Percentiles rank a stretch among this genome's conserved stretches.
Conservation (phyloP, 139 green algal genomes). For the Coelastrella sp. region DNA sequence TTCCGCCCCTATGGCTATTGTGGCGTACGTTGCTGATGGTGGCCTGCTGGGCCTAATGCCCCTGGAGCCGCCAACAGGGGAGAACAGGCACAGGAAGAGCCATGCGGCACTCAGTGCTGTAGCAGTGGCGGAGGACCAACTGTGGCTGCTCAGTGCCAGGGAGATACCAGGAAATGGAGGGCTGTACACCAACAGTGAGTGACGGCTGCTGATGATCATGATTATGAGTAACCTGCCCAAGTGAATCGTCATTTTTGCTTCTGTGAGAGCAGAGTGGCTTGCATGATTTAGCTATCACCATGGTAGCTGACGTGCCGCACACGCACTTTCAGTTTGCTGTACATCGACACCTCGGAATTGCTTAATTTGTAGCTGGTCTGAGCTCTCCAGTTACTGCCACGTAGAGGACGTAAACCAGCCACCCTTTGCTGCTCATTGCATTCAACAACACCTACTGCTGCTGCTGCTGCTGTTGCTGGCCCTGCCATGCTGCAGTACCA, state of each 20-base stretch:
- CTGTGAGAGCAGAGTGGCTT: too few relatives aligned
- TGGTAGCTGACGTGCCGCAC: too few relatives aligned
- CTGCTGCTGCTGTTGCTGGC: not conserved
- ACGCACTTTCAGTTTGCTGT: too few relatives aligned
- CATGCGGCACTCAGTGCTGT: constrained; percentile 40
- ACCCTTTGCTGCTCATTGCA: not conserved
- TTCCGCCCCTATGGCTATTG: not conserved
- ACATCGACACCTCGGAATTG: too few relatives aligned
- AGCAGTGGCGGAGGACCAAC: constrained; percentile 28
- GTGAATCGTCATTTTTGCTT: too few relatives aligned
- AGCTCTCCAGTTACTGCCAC: too few relatives aligned
- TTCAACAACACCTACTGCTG: not conserved
- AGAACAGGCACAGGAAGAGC: constrained; percentile 42
- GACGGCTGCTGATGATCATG: not conserved
- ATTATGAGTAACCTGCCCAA: not conserved
- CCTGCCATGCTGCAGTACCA: not conserved
- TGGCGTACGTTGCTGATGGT: constrained; percentile 34
- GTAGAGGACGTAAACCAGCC: too few relatives aligned
- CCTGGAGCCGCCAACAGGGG: constrained; percentile 36
- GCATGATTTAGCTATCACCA: too few relatives aligned
- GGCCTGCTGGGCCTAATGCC: constrained; percentile 32
- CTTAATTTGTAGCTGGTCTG: too few relatives aligned
- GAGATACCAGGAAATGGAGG: constrained; percentile 43
- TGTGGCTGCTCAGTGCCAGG: constrained; percentile 43
- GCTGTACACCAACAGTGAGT: constrained; percentile 22